These are phyloP conservation scores for Hymenoscyphus repandus DNA, from an alignment of 2,329 filamentous ascomycete species.

Conservation along the genomic window DNA sequence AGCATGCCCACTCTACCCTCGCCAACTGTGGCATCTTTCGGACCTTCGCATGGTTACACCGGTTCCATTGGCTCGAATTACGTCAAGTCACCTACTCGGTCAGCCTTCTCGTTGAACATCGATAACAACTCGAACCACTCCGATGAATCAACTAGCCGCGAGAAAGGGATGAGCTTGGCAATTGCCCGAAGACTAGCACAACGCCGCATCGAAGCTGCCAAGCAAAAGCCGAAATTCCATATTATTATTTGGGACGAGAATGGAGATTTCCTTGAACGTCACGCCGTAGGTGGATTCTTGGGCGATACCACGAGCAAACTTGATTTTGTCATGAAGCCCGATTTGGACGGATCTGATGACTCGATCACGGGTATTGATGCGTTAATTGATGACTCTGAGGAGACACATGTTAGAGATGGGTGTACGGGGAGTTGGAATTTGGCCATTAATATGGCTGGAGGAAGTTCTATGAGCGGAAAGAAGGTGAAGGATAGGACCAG, in stretches of 20 bases:
- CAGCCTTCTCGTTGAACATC: slow-evolving; percentile 17
- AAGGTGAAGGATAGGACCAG: slow-evolving; percentile 28
- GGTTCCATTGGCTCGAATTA: slow-evolving; percentile 11
- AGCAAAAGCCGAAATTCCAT: slow-evolving; percentile 47
- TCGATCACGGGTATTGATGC: slow-evolving; percentile 49
- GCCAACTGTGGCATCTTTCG: slow-evolving; percentile 15
- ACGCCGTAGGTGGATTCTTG: slow-evolving; percentile 55
- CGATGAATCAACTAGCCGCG: slow-evolving; percentile 1
- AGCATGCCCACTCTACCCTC: slow-evolving; percentile 16
- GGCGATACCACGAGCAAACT: slow-evolving; percentile 56
- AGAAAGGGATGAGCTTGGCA: slow-evolving; percentile 38
- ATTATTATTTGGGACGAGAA: slow-evolving; percentile 48
- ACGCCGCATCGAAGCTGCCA: slow-evolving; percentile 54
- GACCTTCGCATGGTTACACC: slow-evolving; percentile 9
- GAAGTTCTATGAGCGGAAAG: slow-evolving; percentile 12
- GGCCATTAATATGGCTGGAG: slow-evolving; percentile 3
- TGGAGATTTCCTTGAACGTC: slow-evolving; percentile 46
- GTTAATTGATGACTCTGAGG: slow-evolving; percentile 43
- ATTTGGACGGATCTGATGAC: slow-evolving; percentile 47
- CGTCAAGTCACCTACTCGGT: slow-evolving; percentile 15
- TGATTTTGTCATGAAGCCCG: slow-evolving; percentile 51
- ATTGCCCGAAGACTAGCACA: slow-evolving; percentile 59
- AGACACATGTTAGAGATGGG: slow-evolving; percentile 32
- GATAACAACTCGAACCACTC: slow-evolving; percentile 10
- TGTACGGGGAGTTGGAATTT: slow-evolving; percentile 25